These are phyloP conservation scores for Yamadazyma takamatsuzukensis DNA, from an alignment of 805 yeast genomes.

Conservation along the genomic window DNA sequence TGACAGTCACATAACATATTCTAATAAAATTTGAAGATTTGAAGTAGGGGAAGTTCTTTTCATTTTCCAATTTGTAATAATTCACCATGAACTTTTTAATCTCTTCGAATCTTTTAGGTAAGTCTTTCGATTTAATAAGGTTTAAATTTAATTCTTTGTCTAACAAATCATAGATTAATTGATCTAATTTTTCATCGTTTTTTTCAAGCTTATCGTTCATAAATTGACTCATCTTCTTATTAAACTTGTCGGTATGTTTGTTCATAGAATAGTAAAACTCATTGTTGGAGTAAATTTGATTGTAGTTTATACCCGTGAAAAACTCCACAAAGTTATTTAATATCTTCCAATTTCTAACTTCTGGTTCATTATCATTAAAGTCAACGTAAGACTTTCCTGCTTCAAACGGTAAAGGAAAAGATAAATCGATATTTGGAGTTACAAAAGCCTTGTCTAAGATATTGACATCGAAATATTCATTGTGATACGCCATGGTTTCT, in stretches of 20 bases:
- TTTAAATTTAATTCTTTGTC: conserved; percentile 37
- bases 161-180: conserved; percentile 30
- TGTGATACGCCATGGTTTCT: conserved; percentile 6
- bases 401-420: conserved; percentile 39
- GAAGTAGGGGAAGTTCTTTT: conserved; percentile 34
- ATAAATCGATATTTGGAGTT: conserved; percentile 27
- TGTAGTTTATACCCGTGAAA: conserved; percentile 23
- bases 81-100: conserved; percentile 38
- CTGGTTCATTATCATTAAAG: conserved; percentile 26
- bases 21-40: conserved; percentile 23
- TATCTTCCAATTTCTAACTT: conserved; percentile 20
- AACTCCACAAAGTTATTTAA: conserved; percentile 30
- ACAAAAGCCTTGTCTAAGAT: conserved; percentile 31
- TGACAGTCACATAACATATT: conserved; percentile 36
- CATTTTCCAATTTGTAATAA: conserved; percentile 32
- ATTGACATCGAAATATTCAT: conserved; percentile 31
- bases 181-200: conserved; percentile 33
- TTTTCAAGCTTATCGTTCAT: conserved; percentile 30
- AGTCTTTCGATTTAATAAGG: conserved; percentile 31
- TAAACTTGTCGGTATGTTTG: conserved; percentile 27
- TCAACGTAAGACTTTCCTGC: conserved; percentile 22
- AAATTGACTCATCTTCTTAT: conserved; percentile 20
- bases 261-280: conserved; percentile 34
- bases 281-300: conserved; percentile 28
- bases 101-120: conserved; percentile 26